These are phyloP conservation scores for Botryobasidium botryosum DNA, from an alignment of 768 basidiomycete species.

Conservation along the genomic window DNA sequence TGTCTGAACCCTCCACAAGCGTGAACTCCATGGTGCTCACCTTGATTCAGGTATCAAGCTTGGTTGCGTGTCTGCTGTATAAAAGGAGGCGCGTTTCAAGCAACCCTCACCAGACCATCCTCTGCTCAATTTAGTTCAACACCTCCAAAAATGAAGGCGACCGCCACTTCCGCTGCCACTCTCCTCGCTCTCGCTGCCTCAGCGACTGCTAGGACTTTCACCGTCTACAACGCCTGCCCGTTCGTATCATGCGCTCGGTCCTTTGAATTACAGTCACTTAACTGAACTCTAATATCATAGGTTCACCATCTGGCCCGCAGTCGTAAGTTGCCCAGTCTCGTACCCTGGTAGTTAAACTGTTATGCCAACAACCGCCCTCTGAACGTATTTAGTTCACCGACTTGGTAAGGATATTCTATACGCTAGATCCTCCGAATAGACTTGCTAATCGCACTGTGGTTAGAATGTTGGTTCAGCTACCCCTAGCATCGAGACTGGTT, in stretches of 20 bases:
- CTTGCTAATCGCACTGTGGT: not conserved
- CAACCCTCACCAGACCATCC: too few relatives aligned
- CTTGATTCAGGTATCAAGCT: too few relatives aligned
- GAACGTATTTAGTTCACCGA: constrained; percentile 2
- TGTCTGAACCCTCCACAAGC: too few relatives aligned
- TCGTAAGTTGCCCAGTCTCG: constrained; percentile 1
- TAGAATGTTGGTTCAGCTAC: constrained; percentile 30
- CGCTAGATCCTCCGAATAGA: not conserved
- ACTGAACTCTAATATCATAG: not conserved
- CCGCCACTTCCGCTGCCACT: too few relatives aligned
- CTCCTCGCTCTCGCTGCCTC: constrained; percentile 2
- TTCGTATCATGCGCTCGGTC: not conserved
- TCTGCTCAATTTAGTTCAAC: too few relatives aligned
- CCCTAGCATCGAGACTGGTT: constrained; percentile 20
- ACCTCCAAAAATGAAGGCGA: too few relatives aligned
- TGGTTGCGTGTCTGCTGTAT: too few relatives aligned
- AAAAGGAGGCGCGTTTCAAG: too few relatives aligned
- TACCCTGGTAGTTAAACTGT: not conserved
- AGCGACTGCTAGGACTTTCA: constrained; percentile 8
- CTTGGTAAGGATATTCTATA: not conserved
- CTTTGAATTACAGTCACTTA: too few relatives aligned
- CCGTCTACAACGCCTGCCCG: constrained; percentile 7
- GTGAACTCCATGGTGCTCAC: too few relatives aligned
- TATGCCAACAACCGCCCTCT: not conserved
- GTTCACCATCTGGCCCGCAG: constrained; percentile 11